Base-by-base conservation (phyloP, 1,284 basidiomycete genomes). In the Rhodotorula mucilaginosa region DNA sequence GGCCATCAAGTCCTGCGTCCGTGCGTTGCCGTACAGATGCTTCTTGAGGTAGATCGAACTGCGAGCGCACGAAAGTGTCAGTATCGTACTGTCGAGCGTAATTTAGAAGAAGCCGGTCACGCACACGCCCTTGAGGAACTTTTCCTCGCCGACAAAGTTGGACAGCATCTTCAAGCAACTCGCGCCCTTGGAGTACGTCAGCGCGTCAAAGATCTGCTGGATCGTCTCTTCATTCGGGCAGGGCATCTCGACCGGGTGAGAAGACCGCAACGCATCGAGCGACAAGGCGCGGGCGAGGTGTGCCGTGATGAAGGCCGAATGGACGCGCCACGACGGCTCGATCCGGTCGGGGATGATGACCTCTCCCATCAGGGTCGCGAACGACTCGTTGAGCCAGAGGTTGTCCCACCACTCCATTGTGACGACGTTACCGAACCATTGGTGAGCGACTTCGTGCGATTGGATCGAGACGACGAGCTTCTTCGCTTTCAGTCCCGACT, bases 111-210 rank as follows among this genome's bases (percentile, higher is more conserved):
- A 44, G 44, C 13, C 1, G 8, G 39, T 44, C 13, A 44, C 39
- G 39, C 39, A 77, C 69, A 82, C 82, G 62, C 82, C 82, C 51
- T 81, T 79, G 56, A 83, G 71, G 78, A 83, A 83, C 51, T 85
- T 86, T 21, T 96, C 92, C 81, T 96, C 90, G 65, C 93, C 93
- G 23, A 97, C 91, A 74, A 91, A 90, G 77, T 88, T 87, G 31
- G 90, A 88, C 65, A 98, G 84, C 95, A 98, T 97, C 78, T 93
- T 89, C 52, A 98, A 87, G 34, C 97, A 94, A 86, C 89, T 90
- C n/a, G 88, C 92, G 62, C 56, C 63, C 56, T 64, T 58, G 19
- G 64, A 65, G 57, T 70, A 70, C 23, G 69, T 68, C 54, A 74
- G 64, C 23, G 72, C 70, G 31, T 74, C 74, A 29, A 74, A 76